Base-by-base conservation (phyloP, 2,329 filamentous ascomycete genomes). In the Aspergillus pseudoglaucus region DNA sequence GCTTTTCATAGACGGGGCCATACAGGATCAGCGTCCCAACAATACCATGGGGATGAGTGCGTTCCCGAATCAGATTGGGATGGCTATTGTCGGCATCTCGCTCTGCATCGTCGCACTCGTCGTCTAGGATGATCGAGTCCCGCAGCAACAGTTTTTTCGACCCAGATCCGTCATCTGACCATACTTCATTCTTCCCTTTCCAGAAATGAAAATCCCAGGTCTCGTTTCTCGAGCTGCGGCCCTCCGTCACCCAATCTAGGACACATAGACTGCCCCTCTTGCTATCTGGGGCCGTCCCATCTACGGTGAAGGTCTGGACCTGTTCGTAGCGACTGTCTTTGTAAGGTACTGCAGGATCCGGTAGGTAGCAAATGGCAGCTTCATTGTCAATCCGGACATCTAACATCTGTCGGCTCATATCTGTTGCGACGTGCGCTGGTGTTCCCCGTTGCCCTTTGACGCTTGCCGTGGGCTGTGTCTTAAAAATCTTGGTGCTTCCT, bases 401-500 rank as follows among this genome's bases (percentile, higher is more conserved):
- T 59, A 79, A 71, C 8, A 63, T 63, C 59, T 81, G 78, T 30
- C 68, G 61, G 27, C 74, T 78, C 50, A 74, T 67, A 41, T 67
- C 61, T 22, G 60, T 59, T 17, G 65, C 44, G 33, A 32, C 47
- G 46, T 44, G 48, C 47, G 47, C 54, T 78, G 71, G 32, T 70
- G 70, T 47, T 74, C 72, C 59, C 9, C 54, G 56, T 25, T 59
- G 58, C 12, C 59, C 59, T 46, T 61, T 62, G 45, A 58, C 49
- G 44, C 42, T 52, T 37, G 47, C 55, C 30, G 47, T 55, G 18
- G 59, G 55, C 14, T 42, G 80, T 67, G 89, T 87, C 64, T 93
- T 95, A 79, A 95, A 97, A 59, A 98, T 83, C 72, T 97, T 98
- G 51, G 93, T 97, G 69, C 90, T 89, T 45, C 91, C 91, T 73